Evolutionary conservation across 2,329 filamentous ascomycete genomes (phyloP).

Genomic region (Colletotrichum sp.): DNA sequence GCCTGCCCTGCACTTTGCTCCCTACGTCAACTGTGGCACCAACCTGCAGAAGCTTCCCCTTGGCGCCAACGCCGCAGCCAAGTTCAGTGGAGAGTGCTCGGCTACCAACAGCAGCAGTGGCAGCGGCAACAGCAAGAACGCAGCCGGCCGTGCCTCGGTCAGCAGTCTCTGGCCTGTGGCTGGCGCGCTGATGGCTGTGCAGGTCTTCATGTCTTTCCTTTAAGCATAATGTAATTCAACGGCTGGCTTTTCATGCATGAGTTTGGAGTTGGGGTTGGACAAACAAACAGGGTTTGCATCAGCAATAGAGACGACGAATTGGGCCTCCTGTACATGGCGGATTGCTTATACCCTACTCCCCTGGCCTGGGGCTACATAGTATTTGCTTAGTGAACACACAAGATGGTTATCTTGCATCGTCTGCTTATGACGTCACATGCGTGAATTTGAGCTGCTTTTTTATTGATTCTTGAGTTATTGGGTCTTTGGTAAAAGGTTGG

Average conservation of each 20-base stretch:
- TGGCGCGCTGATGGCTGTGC: conserved; percentile 1
- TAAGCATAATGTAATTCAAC: conserved; percentile 8
- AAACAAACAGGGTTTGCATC: neutral
- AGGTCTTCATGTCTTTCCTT: conserved; percentile 9
- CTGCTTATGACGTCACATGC: neutral
- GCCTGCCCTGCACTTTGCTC: conserved; percentile 29
- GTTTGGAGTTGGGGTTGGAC: conserved; percentile 6
- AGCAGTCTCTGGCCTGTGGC: neutral
- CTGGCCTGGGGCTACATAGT: conserved; percentile 10
- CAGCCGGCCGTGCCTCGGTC: conserved; percentile 5
- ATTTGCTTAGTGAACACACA: neutral
- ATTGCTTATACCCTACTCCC: conserved; percentile 17
- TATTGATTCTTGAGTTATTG: accelerated
- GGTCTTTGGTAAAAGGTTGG: neutral
- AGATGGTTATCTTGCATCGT: neutral
- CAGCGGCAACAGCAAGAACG: neutral
- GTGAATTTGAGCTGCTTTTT: neutral
- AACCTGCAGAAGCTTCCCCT: conserved; percentile 27
- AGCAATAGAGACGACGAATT: neutral
- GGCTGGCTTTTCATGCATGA: conserved; percentile 1
- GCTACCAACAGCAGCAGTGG: neutral
- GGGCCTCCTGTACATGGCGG: neutral
- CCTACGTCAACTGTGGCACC: conserved; percentile 29
- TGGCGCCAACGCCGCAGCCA: conserved; percentile 23
- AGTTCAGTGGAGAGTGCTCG: conserved; percentile 27